Evolutionary conservation across 2,329 filamentous ascomycete genomes (phyloP).

Genomic region (Dactylellina cionopaga): DNA sequence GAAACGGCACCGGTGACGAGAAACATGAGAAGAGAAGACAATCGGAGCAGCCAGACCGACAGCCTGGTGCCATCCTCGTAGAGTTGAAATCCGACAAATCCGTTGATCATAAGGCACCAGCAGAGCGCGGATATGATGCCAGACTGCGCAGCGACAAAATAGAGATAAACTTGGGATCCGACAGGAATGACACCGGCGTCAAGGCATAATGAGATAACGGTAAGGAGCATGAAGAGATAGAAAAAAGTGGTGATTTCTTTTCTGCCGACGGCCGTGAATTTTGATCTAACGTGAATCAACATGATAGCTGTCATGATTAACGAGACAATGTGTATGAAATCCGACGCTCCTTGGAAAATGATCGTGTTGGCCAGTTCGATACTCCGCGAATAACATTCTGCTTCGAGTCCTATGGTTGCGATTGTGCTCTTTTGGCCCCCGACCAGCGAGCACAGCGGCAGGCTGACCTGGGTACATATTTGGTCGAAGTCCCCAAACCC

Average conservation of each 20-base stretch:
- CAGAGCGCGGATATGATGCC: conserved; percentile 86
- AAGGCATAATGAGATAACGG: conserved; percentile 85
- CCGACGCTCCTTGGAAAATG: conserved; percentile 92
- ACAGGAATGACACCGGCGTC: conserved; percentile 93
- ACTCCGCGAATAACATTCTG: conserved; percentile 90
- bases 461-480: conserved; percentile 83
- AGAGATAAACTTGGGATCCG: conserved; percentile 81
- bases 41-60: conserved; percentile 89
- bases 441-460: conserved; percentile 87
- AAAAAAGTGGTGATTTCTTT: conserved; percentile 87
- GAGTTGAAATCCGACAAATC: conserved; percentile 96
- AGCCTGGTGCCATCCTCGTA: conserved; percentile 96
- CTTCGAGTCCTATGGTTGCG: conserved; percentile 78
- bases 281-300: conserved; percentile 95
- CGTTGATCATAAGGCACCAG: conserved; percentile 91
- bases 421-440: conserved; percentile 66
- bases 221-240: conserved; percentile 93
- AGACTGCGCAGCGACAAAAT: conserved; percentile 88
- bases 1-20: conserved; percentile 85
- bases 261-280: conserved; percentile 93
- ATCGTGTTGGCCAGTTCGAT: conserved; percentile 98
- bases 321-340: conserved; percentile 90
- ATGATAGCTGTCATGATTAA: conserved; percentile 94
- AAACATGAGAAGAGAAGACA: conserved; percentile 82
- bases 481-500: conserved; percentile 89